A percentile compares a stretch with the other conserved stretches of the same genome.
Conservation (phyloP, 805 yeast species). For the Pichia paraexigua region DNA sequence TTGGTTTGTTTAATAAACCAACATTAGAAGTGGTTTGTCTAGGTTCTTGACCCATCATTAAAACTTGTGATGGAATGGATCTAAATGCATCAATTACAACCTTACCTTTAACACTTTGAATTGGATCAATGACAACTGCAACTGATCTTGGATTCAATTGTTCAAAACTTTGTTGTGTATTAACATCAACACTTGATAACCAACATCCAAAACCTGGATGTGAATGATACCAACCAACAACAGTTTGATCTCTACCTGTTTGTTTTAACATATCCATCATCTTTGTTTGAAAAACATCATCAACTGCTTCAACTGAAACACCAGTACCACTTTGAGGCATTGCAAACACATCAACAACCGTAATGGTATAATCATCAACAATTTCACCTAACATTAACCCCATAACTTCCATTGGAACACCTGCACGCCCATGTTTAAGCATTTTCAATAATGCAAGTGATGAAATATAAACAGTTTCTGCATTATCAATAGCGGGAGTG, state of each 20-base stretch:
- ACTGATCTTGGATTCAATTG: conserved; percentile 93
- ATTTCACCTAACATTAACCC: conserved; percentile 98
- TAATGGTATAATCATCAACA: conserved; percentile 94
- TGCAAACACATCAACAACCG: conserved; percentile 96
- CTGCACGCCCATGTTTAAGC: conserved; percentile 96
- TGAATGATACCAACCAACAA: conserved; percentile 99
- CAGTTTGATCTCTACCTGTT: conserved; percentile 99
- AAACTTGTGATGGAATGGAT: conserved; percentile 75
- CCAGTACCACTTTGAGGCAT: conserved; percentile 99
- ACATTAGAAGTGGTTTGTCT: conserved; percentile 95
- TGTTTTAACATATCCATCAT: conserved; percentile 99
- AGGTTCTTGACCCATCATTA: conserved; percentile 96
- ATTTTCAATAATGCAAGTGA: conserved; percentile 90
- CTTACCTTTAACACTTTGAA: conserved; percentile 97
- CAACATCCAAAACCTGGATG: conserved; percentile 99
- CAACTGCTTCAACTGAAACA: conserved; percentile 98
- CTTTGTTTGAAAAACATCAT: conserved; percentile 95
- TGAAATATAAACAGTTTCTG: conserved; percentile 94
- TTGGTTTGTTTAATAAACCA: conserved; percentile 92
- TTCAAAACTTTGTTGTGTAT: conserved; percentile 96
- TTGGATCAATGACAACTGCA: conserved; percentile 97
- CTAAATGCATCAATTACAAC: conserved; percentile 98
- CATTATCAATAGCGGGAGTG: conserved; percentile 83
- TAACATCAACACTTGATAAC: conserved; percentile 95
- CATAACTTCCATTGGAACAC: conserved; percentile 79